Evolutionary conservation across 345 rosid species (phyloP).

Genomic region (Trapa incisa): DNA sequence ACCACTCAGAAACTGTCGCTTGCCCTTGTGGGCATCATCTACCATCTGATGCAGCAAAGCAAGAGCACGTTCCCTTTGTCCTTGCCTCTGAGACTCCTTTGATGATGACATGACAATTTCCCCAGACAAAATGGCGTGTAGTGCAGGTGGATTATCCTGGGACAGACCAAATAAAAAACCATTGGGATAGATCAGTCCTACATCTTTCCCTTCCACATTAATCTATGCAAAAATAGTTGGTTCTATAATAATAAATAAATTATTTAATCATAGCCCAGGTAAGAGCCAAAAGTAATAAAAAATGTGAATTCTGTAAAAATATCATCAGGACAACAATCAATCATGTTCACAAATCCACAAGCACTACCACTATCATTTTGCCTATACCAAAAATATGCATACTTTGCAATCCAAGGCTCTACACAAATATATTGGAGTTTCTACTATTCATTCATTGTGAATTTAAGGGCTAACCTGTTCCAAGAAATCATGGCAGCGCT

Average conservation of each 20-base stretch:
- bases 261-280: too few species aligned
- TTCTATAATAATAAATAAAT: too few species aligned
- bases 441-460: background rate
- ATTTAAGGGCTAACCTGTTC: conserved; percentile 45
- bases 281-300: too few species aligned
- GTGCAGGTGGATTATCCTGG: conserved; percentile 59
- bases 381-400: too few species aligned
- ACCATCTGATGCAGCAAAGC: conserved; percentile 88
- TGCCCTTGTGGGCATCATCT: conserved; percentile 95
- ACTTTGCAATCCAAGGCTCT: too few species aligned
- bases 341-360: too few species aligned
- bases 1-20: conserved; percentile 97
- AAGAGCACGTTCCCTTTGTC: conserved; percentile 84
- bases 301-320: too few species aligned
- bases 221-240: too few species aligned
- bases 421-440: background rate
- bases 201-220: too few species aligned
- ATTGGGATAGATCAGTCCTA: too few species aligned
- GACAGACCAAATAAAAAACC: background rate
- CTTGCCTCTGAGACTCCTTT: conserved; percentile 61
- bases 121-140: conserved; percentile 59
- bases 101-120: conserved; percentile 41
- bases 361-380: too few species aligned
- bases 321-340: too few species aligned
- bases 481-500: conserved; percentile 61